phyloP scores from a whole-genome alignment of 345 rosid species.

The Citrus mangshanensis region DNA sequence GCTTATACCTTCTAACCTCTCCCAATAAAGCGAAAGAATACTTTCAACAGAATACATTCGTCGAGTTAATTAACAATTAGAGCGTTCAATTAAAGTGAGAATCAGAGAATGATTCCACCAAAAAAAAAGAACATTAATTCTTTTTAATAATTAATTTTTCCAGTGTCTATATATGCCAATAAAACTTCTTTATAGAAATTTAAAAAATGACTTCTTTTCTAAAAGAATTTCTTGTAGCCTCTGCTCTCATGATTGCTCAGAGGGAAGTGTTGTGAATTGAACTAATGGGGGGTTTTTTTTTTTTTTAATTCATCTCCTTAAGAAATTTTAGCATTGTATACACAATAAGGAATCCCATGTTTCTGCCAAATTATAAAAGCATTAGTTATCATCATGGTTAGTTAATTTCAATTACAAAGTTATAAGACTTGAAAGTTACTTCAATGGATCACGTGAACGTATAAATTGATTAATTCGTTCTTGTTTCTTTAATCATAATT shows the following conservation, averaged over 20 bases:
- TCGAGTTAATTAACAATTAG: neutral
- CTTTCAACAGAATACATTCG: neutral
- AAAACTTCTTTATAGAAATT: neutral
- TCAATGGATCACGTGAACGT: neutral
- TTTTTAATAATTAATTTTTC: neutral
- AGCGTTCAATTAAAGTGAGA: neutral
- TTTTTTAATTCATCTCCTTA: neutral
- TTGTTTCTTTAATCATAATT: too few relatives aligned
- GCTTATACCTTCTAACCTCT: neutral
- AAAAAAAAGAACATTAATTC: neutral
- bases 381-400: neutral
- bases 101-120: neutral
- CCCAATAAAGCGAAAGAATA: neutral
- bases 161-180: neutral
- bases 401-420: too few relatives aligned
- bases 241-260: neutral
- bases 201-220: neutral
- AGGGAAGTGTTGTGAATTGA: neutral
- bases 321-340: neutral
- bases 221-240: neutral
- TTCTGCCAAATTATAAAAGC: neutral
- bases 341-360: neutral
- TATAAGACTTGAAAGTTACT: neutral
- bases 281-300: neutral
- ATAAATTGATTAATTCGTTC: neutral